A percentile compares a stretch with the other conserved stretches of the same genome.
Conservation (phyloP, 2,329 filamentous ascomycete species). For the Colletotrichum tropicicola region DNA sequence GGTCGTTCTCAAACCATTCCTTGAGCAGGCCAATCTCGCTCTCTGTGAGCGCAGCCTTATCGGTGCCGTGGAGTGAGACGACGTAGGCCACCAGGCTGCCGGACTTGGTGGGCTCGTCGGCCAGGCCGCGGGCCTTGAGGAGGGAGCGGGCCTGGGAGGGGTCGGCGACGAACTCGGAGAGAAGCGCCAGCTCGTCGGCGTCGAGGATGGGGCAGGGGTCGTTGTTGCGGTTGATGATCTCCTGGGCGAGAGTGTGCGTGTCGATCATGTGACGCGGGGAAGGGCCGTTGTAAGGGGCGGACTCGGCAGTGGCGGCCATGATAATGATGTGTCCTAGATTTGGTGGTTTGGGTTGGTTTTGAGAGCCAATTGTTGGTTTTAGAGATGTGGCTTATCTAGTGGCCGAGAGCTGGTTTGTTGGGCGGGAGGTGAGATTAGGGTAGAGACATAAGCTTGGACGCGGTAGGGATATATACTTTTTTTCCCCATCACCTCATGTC, state of each 20-base stretch:
- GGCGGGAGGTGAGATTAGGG: too few relatives aligned
- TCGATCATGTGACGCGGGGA: constrained; percentile 25
- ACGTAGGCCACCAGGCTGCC: constrained; percentile 24
- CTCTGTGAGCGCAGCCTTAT: constrained; percentile 15
- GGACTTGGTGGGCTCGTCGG: not conserved
- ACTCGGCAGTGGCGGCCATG: not conserved
- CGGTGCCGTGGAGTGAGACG: constrained; percentile 22
- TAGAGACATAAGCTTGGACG: not conserved
- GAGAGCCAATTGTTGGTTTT: not conserved
- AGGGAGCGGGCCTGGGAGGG: not conserved
- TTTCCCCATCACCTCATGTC: too few relatives aligned
- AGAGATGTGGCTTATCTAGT: not conserved
- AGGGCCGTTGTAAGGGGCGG: constrained; percentile 28
- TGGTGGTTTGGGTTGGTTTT: not conserved
- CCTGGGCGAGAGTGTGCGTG: constrained; percentile 29
- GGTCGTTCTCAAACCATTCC: constrained; percentile 22
- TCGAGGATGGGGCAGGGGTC: constrained; percentile 25
- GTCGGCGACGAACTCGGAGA: constrained; percentile 16
- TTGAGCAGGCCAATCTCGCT: constrained; percentile 23
- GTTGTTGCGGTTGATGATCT: constrained; percentile 31
- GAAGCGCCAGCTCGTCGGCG: constrained; percentile 16
- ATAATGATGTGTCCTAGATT: too few relatives aligned
- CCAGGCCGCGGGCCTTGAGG: not conserved
- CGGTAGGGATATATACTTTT: not conserved
- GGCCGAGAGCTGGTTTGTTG: not conserved